Evolutionary conservation across 805 yeast species (phyloP), one percentile per base, ranked within the genome.

Genomic region (Jamesozyma hellenica): DNA sequence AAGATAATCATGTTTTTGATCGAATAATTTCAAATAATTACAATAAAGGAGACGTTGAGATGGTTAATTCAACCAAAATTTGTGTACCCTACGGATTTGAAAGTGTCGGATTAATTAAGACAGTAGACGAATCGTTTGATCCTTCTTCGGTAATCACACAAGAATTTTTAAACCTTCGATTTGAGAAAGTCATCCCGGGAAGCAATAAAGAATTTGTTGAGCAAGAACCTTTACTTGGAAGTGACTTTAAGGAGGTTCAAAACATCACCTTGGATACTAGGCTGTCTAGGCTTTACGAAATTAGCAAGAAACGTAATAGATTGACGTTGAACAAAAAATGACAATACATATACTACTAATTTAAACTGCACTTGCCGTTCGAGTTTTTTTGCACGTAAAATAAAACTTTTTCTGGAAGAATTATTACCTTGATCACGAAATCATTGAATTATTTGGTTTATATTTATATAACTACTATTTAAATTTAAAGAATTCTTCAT

Each of bases 31-130:
- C 33, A 15, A 38, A 39, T 18, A 35, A 31, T 10, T 36, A 46
- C 21, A 32, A 38, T 2, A 35, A 35, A 4, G 30, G 38, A 13
- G 34, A 30, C 2, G 32, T 44, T 6, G 52, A 53, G 13, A 41
- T 51, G 38, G 46, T 42, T 3, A 33, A 42, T 12, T 42, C 50
- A 9, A 40, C 51, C 5, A 53, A 58, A 23, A 49, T 66, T 25
- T 45, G 56, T 16, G 63, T 77, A 2, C 79, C 80, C 0, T 41
- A 43, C 6, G 76, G 72, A 0, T 62, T 69, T 61, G 86, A 79
- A 45, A 58, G 77, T 3, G 63, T 70, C 65, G 64, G 65, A 16
- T 70, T 75, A 47, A 76, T 79, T 21, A 49, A 59, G 28, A 57
- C 67, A 0, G 36, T 70, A 16, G 53, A 60, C 38, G 70, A 63